Evolutionary conservation across 1,284 basidiomycete genomes (phyloP).

Genomic region (Fomitiporia mediterranea): DNA sequence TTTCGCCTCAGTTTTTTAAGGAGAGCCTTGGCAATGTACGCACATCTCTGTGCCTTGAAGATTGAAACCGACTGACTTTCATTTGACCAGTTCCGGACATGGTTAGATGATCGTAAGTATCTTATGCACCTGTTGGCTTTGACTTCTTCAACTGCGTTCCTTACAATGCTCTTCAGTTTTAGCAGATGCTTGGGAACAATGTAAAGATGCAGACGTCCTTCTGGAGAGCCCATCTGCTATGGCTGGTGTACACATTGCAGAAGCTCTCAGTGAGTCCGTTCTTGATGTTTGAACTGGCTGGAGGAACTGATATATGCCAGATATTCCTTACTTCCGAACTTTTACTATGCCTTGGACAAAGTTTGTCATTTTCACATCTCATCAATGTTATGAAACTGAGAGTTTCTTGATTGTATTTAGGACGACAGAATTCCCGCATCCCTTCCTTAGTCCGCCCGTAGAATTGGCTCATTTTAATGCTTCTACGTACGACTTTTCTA

Average conservation of each 20-base stretch:
- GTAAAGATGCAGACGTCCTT: slow-evolving; percentile 69
- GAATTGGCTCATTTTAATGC: slow-evolving; percentile 49
- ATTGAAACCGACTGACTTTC: neutral
- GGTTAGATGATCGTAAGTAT: slow-evolving; percentile 66
- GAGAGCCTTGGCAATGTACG: slow-evolving; percentile 57
- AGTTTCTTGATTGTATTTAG: slow-evolving; percentile 29
- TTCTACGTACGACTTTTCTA: slow-evolving; percentile 41
- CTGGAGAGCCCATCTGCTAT: slow-evolving; percentile 74
- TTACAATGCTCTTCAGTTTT: slow-evolving; percentile 43
- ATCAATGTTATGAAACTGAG: neutral
- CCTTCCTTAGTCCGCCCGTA: slow-evolving; percentile 53
- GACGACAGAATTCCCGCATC: slow-evolving; percentile 62
- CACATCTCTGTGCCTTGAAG: slow-evolving; percentile 8
- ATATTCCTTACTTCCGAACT: slow-evolving; percentile 62
- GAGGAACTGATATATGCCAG: too few species aligned
- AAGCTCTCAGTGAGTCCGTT: slow-evolving; percentile 53
- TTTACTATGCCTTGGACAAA: slow-evolving; percentile 75
- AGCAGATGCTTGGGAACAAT: slow-evolving; percentile 64
- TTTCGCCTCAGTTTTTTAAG: slow-evolving; percentile 79
- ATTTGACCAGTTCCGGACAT: slow-evolving; percentile 54
- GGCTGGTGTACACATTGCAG: slow-evolving; percentile 79
- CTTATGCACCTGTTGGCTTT: too few species aligned
- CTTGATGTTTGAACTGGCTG: slow-evolving; percentile 6
- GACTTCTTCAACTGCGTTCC: neutral
- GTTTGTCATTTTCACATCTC: slow-evolving; percentile 25